Evolutionary conservation across 306 rosid genomes (phyloP).

Genomic region (Ormosia semicastrata): DNA sequence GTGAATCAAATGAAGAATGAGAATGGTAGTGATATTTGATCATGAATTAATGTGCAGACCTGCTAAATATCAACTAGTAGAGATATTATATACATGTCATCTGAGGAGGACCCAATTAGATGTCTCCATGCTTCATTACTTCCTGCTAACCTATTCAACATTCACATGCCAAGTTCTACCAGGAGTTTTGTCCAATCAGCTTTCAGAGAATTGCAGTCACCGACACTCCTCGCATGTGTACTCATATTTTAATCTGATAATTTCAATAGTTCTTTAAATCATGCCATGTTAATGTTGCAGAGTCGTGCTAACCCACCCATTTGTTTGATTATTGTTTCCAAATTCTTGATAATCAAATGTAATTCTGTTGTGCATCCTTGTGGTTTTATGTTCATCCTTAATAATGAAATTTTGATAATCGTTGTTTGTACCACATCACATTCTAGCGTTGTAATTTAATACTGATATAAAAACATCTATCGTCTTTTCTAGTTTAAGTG

Average conservation of each 20-base stretch:
- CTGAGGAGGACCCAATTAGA: conserved; percentile 22
- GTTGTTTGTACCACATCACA: conserved; percentile 28
- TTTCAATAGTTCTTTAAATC: conserved; percentile 28
- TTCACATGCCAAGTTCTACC: conserved; percentile 23
- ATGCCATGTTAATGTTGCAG: conserved; percentile 31
- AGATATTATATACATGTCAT: conserved; percentile 1
- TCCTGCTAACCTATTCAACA: conserved; percentile 37
- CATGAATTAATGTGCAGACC: conserved; percentile 25
- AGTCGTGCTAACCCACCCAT: conserved; percentile 49
- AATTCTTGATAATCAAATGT: conserved; percentile 41
- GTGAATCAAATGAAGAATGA: conserved; percentile 65
- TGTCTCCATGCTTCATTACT: conserved; percentile 10
- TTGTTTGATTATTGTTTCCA: conserved; percentile 42
- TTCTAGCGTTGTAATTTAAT: conserved; percentile 18
- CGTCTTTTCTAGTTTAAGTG: not conserved
- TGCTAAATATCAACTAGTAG: conserved; percentile 26
- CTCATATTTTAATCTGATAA: conserved; percentile 27
- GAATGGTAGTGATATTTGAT: conserved; percentile 23
- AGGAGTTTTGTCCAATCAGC: conserved; percentile 26
- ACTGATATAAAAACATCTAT: not conserved
- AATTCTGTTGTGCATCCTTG: conserved; percentile 12
- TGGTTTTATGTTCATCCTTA: not conserved
- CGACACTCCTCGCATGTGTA: conserved; percentile 23
- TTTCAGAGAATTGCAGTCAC: conserved; percentile 4
- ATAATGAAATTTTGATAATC: not conserved